A percentile compares a stretch with the other conserved stretches of the same genome.
phyloP scores from a whole-genome alignment of 169 alveolate species.

The Neospora caninum region DNA sequence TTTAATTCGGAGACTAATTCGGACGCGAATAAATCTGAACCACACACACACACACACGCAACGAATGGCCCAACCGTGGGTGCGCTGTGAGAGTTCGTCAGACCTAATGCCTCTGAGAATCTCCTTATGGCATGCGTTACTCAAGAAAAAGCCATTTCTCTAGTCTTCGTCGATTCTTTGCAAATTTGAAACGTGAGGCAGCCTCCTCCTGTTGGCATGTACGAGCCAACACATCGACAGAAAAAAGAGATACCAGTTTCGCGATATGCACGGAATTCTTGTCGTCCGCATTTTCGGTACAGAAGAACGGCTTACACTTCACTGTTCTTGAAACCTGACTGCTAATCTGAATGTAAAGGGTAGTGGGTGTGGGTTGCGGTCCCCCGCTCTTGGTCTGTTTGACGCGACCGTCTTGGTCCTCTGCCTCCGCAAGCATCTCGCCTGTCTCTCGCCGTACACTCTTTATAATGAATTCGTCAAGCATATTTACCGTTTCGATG shows the following conservation, averaged over 20 bases:
- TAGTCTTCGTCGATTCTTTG: no score
- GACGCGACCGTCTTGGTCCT: background rate
- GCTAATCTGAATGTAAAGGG: background rate
- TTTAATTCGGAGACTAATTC: background rate
- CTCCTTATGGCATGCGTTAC: no score
- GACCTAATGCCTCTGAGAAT: no score
- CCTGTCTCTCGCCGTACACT: background rate
- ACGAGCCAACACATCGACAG: no score
- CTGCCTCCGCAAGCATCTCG: background rate
- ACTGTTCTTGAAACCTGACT: background rate
- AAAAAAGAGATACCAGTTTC: no score
- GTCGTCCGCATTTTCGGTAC: no score
- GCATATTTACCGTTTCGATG: background rate
- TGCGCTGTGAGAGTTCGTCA: no score
- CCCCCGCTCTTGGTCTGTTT: background rate
- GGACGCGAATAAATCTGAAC: background rate
- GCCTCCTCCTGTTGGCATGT: no score
- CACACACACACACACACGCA: background rate
- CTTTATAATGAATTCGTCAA: background rate
- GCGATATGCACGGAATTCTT: no score
- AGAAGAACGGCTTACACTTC: background rate
- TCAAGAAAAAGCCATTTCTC: no score
- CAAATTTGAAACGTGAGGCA: no score
- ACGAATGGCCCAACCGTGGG: no score
- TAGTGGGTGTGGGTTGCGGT: background rate